Conservation (phyloP, 805 yeast genomes). For the Candida bentonensis region DNA sequence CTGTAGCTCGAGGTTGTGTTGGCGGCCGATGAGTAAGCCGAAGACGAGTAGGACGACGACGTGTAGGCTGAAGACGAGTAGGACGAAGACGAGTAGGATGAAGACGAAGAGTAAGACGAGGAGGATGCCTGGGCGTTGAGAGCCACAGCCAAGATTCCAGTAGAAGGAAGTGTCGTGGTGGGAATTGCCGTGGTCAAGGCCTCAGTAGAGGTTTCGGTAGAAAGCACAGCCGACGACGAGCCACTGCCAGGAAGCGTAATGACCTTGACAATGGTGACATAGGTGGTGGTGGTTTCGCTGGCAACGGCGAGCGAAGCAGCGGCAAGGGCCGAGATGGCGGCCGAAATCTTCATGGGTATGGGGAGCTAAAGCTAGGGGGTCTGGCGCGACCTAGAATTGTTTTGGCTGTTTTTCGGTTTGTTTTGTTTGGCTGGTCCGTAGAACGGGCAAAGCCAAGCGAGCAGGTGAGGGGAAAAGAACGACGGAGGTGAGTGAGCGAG, state of each 20-base stretch:
- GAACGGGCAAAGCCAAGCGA: neutral
- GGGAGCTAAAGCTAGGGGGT: neutral
- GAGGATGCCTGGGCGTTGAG: neutral
- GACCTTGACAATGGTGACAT: conserved; percentile 6
- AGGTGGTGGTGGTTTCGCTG: neutral
- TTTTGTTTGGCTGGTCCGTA: neutral
- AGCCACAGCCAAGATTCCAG: neutral
- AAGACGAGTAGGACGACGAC: neutral
- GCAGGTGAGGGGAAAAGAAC: conserved; percentile 10
- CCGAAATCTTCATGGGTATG: neutral
- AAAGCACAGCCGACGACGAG: neutral
- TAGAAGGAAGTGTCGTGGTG: neutral
- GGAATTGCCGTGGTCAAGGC: neutral
- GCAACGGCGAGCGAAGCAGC: neutral
- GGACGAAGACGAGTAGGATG: neutral
- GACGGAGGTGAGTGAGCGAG: neutral
- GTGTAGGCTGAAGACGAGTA: neutral
- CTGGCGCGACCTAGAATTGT: neutral
- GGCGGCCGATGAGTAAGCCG: neutral
- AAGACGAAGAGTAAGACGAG: neutral
- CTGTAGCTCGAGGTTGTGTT: neutral
- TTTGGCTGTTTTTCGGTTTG: neutral
- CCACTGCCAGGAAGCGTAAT: conserved; percentile 4
- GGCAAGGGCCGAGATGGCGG: neutral
- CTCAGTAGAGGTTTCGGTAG: neutral